Conservation (phyloP, 192 early-diverging fungal species). For the Chytriomyces sp. region DNA sequence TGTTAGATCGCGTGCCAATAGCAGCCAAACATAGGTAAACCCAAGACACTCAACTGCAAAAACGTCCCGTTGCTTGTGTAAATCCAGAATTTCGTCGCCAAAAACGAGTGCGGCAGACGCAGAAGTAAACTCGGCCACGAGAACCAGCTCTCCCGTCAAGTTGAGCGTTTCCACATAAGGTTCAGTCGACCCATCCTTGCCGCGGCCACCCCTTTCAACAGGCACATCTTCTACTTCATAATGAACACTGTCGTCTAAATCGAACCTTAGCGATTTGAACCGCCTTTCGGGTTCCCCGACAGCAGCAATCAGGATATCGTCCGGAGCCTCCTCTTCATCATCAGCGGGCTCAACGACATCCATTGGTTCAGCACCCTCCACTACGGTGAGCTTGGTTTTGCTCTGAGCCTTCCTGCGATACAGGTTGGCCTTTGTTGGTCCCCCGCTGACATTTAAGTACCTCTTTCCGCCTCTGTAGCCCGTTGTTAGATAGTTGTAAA, state of each 20-base stretch:
- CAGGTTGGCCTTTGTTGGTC: background rate
- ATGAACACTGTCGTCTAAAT: background rate
- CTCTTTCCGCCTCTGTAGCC: background rate
- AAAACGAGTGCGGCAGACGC: conserved; percentile 3
- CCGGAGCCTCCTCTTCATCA: background rate
- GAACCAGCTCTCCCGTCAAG: conserved; percentile 7
- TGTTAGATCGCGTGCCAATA: background rate
- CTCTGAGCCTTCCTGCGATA: conserved; percentile 2
- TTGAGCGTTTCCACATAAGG: conserved; percentile 6
- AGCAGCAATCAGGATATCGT: conserved; percentile 13
- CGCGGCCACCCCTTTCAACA: conserved; percentile 12
- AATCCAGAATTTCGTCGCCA: conserved; percentile 12
- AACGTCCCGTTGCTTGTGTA: background rate
- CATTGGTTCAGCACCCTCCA: background rate
- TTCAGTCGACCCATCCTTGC: conserved; percentile 6
- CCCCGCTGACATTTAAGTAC: conserved; percentile 2
- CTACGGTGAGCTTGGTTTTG: no score
- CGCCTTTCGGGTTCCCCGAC: background rate
- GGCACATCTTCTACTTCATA: background rate
- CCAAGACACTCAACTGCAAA: background rate
- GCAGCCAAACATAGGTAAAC: background rate
- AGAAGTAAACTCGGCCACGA: conserved; percentile 12
- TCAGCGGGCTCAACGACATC: background rate
- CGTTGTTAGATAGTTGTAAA: conserved; percentile 5
- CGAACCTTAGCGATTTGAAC: background rate